These are phyloP conservation scores for Basidiobolus meristosporus DNA, from an alignment of 371 early-diverging fungal genomes.

Conservation along the genomic window DNA sequence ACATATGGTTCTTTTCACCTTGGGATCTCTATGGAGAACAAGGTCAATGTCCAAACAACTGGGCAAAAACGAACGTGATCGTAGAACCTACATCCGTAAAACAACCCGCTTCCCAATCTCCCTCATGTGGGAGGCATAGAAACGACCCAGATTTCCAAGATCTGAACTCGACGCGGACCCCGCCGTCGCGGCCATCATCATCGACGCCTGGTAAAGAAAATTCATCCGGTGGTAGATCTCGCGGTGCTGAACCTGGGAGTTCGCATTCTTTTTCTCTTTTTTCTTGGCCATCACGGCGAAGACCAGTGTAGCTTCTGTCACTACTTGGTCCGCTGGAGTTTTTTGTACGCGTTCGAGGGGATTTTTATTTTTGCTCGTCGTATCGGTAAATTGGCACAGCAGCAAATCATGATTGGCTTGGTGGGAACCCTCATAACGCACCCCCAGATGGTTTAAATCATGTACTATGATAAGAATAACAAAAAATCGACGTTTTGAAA, in stretches of 20 bases:
- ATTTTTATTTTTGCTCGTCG: too few relatives aligned
- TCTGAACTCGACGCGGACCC: neutral
- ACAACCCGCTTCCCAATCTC: slow-evolving; percentile 5
- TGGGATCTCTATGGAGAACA: slow-evolving; percentile 3
- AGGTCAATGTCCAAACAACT: neutral
- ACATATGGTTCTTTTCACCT: slow-evolving; percentile 4
- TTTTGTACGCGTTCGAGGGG: too few relatives aligned
- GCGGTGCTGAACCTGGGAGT: neutral
- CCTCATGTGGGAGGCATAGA: slow-evolving; percentile 4
- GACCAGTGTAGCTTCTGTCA: too few relatives aligned
- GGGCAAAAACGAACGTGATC: neutral
- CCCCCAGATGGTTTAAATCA: too few relatives aligned
- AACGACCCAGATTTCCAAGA: slow-evolving; percentile 3
- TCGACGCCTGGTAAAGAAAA: slow-evolving; percentile 7
- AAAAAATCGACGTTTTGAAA: too few relatives aligned
- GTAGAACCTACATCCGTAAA: slow-evolving; percentile 2
- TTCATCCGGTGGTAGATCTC: slow-evolving; percentile 7
- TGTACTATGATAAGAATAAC: too few relatives aligned
- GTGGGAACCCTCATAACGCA: too few relatives aligned
- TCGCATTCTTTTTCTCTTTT: neutral
- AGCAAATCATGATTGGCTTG: too few relatives aligned
- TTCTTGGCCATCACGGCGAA: slow-evolving; percentile 3
- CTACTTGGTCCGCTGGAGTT: too few relatives aligned
- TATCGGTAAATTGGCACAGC: too few relatives aligned
- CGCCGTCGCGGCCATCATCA: slow-evolving; percentile 3